A percentile compares a stretch with the other conserved stretches of the same genome.
Evolutionary conservation across 345 rosid species (phyloP).

Genomic region (Arabis alpina): DNA sequence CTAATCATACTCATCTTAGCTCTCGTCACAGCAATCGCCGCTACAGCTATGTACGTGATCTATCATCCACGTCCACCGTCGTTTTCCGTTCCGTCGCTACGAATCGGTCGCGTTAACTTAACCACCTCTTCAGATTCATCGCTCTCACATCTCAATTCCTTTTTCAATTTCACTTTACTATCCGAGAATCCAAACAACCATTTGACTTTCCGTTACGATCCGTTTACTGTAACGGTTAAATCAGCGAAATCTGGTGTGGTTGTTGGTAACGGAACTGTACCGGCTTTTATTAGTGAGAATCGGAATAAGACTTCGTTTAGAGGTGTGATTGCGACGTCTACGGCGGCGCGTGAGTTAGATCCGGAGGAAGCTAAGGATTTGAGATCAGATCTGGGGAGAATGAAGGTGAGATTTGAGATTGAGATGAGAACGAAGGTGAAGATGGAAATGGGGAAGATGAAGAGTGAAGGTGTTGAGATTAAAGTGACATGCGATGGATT

Average conservation of each 20-base stretch:
- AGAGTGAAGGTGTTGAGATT: conserved; percentile 79
- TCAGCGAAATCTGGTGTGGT: conserved; percentile 49
- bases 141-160: conserved; percentile 62
- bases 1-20: conserved; percentile 63
- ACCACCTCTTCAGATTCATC: conserved; percentile 75
- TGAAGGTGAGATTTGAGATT: conserved; percentile 56
- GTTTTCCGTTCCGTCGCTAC: conserved; percentile 71
- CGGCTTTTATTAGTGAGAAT: conserved; percentile 56
- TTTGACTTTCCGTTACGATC: conserved; percentile 68
- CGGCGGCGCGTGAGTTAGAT: conserved; percentile 65
- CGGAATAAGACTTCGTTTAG: conserved; percentile 67
- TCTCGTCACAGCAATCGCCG: conserved; percentile 67
- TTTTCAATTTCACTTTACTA: conserved; percentile 77
- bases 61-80: conserved; percentile 79
- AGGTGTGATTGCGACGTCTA: conserved; percentile 57
- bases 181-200: conserved; percentile 81
- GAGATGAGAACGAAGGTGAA: conserved; percentile 69
- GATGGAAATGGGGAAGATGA: conserved; percentile 58
- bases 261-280: conserved; percentile 76
- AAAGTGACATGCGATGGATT: conserved; percentile 73
- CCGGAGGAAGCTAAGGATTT: conserved; percentile 59
- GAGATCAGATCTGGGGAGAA: conserved; percentile 77
- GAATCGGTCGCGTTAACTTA: conserved; percentile 68
- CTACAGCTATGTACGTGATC: conserved; percentile 73
- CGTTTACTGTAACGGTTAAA: conserved; percentile 52